A percentile compares a stretch with the other conserved stretches of the same genome.
Evolutionary conservation across 192 early-diverging fungal species (phyloP).

Genomic region (Funneliformis mosseae): DNA sequence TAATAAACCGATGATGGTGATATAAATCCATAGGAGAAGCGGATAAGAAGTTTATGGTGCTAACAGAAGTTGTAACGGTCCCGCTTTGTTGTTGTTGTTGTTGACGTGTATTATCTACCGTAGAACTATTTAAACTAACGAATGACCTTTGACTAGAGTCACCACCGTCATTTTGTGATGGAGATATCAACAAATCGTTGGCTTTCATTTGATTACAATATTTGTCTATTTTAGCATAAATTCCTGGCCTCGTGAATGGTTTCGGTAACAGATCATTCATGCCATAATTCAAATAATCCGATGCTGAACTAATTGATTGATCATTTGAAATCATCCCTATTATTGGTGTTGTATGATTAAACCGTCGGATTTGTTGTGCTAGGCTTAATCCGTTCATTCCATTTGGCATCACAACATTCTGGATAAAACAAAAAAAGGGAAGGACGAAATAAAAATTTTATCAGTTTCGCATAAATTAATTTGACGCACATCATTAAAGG

Average conservation of each 20-base stretch:
- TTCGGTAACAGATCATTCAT: slow-evolving; percentile 76
- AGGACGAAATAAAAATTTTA: too few relatives aligned
- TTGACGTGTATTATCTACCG: not conserved
- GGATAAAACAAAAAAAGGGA: slow-evolving; percentile 1
- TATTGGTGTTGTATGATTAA: slow-evolving; percentile 67
- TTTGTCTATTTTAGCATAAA: slow-evolving; percentile 57
- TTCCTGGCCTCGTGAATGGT: slow-evolving; percentile 56
- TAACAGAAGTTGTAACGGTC: too few relatives aligned
- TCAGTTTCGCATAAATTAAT: too few relatives aligned
- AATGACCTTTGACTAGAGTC: not conserved
- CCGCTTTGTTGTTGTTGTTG: not conserved
- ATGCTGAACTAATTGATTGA: slow-evolving; percentile 50
- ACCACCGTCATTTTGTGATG: not conserved
- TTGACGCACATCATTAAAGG: not conserved
- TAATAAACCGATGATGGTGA: not conserved
- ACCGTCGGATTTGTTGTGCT: slow-evolving; percentile 68
- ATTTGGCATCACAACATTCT: slow-evolving; percentile 76
- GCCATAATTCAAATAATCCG: slow-evolving; percentile 59
- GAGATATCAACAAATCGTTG: not conserved
- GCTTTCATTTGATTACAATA: slow-evolving; percentile 50
- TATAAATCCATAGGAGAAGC: not conserved
- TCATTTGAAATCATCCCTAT: slow-evolving; percentile 65
- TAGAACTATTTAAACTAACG: too few relatives aligned
- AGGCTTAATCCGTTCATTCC: slow-evolving; percentile 64
- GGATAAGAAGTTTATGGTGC: not conserved